Evolutionary conservation across 129 eudicot species (phyloP).

Genomic region (Silybum marianum): DNA sequence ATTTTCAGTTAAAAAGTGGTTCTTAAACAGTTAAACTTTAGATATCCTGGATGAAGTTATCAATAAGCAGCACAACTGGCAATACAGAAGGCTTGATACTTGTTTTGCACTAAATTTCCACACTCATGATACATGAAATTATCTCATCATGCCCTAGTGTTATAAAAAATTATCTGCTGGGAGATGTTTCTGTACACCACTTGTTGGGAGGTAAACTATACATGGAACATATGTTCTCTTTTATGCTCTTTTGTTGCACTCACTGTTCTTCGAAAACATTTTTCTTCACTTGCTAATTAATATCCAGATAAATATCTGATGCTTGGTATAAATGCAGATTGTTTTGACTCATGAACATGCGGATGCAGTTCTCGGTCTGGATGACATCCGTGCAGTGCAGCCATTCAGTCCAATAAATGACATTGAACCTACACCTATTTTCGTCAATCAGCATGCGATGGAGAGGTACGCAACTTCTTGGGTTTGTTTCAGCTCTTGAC

Average conservation of each 20-base stretch:
- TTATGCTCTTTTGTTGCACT: not conserved
- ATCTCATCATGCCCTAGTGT: conserved; percentile 5
- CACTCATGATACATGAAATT: conserved; percentile 20
- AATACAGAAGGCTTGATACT: conserved; percentile 3
- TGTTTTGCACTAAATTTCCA: conserved; percentile 14
- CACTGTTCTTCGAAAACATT: not conserved
- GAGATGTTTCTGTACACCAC: not conserved
- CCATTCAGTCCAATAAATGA: conserved; percentile 74
- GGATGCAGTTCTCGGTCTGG: conserved; percentile 95
- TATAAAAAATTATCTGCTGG: not conserved
- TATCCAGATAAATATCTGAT: conserved; percentile 26
- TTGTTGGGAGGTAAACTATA: conserved; percentile 11
- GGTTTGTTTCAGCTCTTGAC: not conserved
- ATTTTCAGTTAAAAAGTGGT: not conserved
- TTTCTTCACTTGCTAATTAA: not conserved
- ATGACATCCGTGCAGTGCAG: conserved; percentile 84
- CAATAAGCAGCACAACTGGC: not conserved
- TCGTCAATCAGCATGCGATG: conserved; percentile 76
- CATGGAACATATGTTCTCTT: conserved; percentile 8
- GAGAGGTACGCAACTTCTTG: conserved; percentile 59
- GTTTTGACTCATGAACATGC: conserved; percentile 98
- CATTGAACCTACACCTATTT: conserved; percentile 79
- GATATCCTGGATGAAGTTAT: not conserved
- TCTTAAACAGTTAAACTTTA: conserved; percentile 11
- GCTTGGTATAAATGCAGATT: conserved; percentile 51